Evolutionary conservation across 805 yeast genomes (phyloP).

Genomic region (Candida xyloterini): DNA sequence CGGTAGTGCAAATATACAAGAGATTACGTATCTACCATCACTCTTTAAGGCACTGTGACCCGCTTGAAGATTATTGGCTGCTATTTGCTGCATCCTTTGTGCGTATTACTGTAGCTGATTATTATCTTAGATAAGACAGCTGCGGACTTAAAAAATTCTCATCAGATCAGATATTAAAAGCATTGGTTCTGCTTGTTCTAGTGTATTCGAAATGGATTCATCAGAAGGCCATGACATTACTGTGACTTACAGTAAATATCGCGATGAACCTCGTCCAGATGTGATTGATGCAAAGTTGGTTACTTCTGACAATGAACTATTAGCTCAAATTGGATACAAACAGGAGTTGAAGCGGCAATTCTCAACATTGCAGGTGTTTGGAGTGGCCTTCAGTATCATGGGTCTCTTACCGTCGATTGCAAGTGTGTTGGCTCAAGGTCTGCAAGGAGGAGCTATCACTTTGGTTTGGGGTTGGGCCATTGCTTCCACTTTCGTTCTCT

Average conservation of each 20-base stretch:
- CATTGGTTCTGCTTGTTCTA: neutral
- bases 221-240: constrained; percentile 12
- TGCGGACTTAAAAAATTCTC: neutral
- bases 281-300: constrained; percentile 30
- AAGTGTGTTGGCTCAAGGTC: constrained; percentile 52
- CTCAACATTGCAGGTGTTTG: constrained; percentile 53
- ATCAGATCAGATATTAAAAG: neutral
- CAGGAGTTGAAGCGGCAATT: constrained; percentile 62
- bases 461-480: constrained; percentile 49
- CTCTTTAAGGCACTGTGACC: constrained; percentile 2
- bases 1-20: neutral
- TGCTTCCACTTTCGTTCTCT: constrained; percentile 48
- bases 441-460: constrained; percentile 57
- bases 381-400: constrained; percentile 62
- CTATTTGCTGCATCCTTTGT: neutral
- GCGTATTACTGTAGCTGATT: neutral
- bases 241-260: constrained; percentile 17
- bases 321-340: constrained; percentile 59
- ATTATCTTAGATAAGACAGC: neutral
- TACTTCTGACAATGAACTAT: constrained; percentile 32
- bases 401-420: constrained; percentile 66
- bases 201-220: constrained; percentile 4
- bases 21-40: neutral
- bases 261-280: constrained; percentile 15
- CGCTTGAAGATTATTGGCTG: neutral